phyloP scores from a whole-genome alignment of 2,329 filamentous ascomycete species.

The Calonectria leucothoes region DNA sequence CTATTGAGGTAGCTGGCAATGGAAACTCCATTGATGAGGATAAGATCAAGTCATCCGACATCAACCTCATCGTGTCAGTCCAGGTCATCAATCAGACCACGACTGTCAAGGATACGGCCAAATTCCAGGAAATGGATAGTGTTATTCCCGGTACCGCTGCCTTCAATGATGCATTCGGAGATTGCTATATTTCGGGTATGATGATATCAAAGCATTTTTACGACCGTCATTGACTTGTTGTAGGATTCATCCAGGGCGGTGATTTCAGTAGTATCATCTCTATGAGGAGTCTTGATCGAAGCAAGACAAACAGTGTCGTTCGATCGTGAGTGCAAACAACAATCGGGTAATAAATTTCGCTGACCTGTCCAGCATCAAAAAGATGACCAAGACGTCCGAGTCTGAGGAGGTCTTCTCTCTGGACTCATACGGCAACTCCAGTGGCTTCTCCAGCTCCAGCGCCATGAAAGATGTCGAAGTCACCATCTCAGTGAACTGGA shows the following conservation, averaged over 20 bases:
- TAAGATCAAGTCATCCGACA: neutral
- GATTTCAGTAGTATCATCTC: neutral
- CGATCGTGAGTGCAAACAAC: neutral
- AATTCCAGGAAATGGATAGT: neutral
- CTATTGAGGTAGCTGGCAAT: neutral
- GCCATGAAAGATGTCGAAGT: neutral
- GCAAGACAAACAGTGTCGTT: neutral
- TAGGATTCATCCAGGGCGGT: neutral
- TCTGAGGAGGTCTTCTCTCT: neutral
- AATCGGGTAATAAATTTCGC: neutral
- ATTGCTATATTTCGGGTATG: neutral
- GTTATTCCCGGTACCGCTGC: neutral
- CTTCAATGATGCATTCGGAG: neutral
- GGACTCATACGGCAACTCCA: neutral
- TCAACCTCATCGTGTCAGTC: neutral
- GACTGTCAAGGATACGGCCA: neutral
- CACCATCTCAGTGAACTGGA: neutral
- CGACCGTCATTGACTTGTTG: neutral
- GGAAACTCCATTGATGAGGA: neutral
- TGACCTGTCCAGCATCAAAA: neutral
- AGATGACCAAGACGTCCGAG: neutral
- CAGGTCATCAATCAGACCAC: neutral
- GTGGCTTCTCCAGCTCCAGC: neutral
- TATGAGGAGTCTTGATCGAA: neutral
- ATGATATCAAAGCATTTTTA: fast-evolving